Conservation (phyloP, 73 alveolate genomes). For the Tetrahymena borealis region DNA sequence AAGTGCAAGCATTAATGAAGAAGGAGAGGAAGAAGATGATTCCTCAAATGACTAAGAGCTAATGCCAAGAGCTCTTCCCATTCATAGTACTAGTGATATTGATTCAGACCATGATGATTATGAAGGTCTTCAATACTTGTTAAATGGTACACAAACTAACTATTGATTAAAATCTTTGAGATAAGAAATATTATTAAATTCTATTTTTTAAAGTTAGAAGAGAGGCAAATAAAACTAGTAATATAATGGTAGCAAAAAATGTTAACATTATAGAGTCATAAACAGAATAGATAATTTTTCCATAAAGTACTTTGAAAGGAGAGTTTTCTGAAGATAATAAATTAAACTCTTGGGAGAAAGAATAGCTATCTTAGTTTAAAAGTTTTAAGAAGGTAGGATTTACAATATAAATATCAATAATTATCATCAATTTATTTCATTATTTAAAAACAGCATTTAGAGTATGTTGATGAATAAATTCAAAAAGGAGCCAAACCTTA, state of each 20-base stretch:
- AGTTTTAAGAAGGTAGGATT: background rate
- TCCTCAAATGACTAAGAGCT: background rate
- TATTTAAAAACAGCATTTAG: background rate
- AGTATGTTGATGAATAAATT: background rate
- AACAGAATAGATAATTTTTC: background rate
- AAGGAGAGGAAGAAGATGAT: background rate
- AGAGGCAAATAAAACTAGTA: background rate
- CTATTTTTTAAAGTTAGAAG: background rate
- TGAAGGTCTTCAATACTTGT: background rate
- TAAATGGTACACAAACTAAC: background rate
- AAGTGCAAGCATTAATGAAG: background rate
- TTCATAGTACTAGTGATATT: background rate
- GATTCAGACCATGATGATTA: background rate
- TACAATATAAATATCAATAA: background rate
- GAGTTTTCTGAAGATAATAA: background rate
- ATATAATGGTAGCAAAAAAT: background rate
- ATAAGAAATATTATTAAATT: no score
- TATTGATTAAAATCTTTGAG: background rate
- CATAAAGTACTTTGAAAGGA: background rate
- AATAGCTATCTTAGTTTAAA: background rate
- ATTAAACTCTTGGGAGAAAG: background rate
- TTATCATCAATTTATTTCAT: background rate
- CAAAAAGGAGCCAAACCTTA: background rate
- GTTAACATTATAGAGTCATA: background rate
- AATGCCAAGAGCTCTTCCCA: background rate